Base-by-base conservation (phyloP, 2,329 filamentous ascomycete genomes). In the Calonectria henricotiae region DNA sequence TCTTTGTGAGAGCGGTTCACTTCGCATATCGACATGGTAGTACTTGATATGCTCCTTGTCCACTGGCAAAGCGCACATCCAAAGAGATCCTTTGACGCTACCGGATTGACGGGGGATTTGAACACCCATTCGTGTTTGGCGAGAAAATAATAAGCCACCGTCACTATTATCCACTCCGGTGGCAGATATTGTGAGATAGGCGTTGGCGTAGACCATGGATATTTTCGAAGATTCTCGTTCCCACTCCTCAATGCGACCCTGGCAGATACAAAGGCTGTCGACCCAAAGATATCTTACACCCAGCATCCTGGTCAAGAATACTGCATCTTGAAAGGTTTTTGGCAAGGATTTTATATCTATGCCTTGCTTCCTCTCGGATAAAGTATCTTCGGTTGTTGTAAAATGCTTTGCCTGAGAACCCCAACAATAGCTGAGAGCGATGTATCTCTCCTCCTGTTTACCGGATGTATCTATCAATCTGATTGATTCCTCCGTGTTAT, bases 351-450 rank as follows among this genome's bases (percentile, higher is more conserved):
- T 5, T 1, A 67, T 8, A 7, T 71, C 60, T 32, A 71, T 67
- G n/a, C 63, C 51, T 4, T 49, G 7, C 20, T 32, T 46, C 5
- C 60, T 62, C 17, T 67, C 63, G 0, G 15, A 41, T 9, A 71
- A 7, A 6, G 60, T 64, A 1, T 49, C 63, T 8, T 43, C 13
- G 1, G 67, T 71, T 2, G 70, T 71, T 13, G 37, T 37, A 17
- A 67, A 65, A 5, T 46, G 58, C 5, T 70, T 65, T 8, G 47
- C 35, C 4, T 63, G 55, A 1, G 17, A 17, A 6, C 67, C 70
- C 70, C 70, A 71, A 12, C 70, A 70, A 30, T 71, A 71, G 20
- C 67, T 71, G 5, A 71, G 49, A n/a, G 67, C 70, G 15, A 68
- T 60, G n/a, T 68, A 68, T 25, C 15, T 63, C n/a, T 43, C 60